Evolutionary conservation across 495 filamentous ascomycete genomes (phyloP).

Genomic region (Daldinia vernicosa): DNA sequence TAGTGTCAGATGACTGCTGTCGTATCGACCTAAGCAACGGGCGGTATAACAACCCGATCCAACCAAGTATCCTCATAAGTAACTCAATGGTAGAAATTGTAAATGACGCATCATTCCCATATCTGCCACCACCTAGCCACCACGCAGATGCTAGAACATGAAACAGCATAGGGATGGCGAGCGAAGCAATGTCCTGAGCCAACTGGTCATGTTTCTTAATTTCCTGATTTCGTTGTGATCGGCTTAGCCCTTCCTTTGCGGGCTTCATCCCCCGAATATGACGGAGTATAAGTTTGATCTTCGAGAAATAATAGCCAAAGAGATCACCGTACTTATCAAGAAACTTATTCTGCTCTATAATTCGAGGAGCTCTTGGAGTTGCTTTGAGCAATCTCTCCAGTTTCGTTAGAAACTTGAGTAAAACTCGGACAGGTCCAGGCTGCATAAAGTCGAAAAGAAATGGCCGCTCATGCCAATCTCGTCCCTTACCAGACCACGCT

Average conservation of each 20-base stretch:
- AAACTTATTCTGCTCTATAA: slow-evolving; percentile 40
- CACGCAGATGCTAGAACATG: slow-evolving; percentile 37
- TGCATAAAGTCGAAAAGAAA: slow-evolving; percentile 23
- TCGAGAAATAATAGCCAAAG: slow-evolving; percentile 40
- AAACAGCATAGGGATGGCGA: slow-evolving; percentile 41
- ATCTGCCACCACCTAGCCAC: slow-evolving; percentile 30
- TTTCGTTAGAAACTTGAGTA: slow-evolving; percentile 32
- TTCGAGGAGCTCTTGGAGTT: slow-evolving; percentile 28
- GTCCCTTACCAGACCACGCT: slow-evolving; percentile 31
- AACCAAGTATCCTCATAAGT: slow-evolving; percentile 31
- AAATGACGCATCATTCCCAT: slow-evolving; percentile 24
- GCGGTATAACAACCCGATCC: slow-evolving; percentile 34
- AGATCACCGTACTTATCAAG: slow-evolving; percentile 30
- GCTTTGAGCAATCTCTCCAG: slow-evolving; percentile 35
- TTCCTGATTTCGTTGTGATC: slow-evolving; percentile 17
- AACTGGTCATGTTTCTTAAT: slow-evolving; percentile 17
- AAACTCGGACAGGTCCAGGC: slow-evolving; percentile 21
- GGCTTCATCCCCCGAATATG: slow-evolving; percentile 25
- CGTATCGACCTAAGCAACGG: slow-evolving; percentile 21
- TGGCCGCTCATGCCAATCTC: slow-evolving; percentile 15
- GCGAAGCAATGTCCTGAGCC: slow-evolving; percentile 19
- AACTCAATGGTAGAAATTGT: slow-evolving; percentile 36
- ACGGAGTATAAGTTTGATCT: slow-evolving; percentile 29
- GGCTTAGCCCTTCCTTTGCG: neutral
- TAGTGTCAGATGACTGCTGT: neutral